Evolutionary conservation across 2,329 filamentous ascomycete species (phyloP).

Genomic region (Microdochium paspali): DNA sequence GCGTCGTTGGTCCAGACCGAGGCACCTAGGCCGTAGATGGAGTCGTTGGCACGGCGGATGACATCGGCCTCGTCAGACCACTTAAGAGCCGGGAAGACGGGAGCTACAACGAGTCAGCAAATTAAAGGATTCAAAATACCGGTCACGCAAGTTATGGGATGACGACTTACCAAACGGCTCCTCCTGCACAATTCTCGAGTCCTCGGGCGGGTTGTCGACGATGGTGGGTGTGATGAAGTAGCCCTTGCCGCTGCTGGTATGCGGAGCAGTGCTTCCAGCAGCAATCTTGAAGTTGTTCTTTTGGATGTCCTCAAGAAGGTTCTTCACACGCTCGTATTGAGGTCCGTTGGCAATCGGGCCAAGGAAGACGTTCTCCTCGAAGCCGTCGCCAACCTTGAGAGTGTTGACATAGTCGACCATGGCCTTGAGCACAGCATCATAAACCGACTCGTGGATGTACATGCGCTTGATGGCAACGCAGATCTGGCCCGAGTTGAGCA

Average conservation of each 20-base stretch:
- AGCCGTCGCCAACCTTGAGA: conserved; percentile 26
- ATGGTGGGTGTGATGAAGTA: conserved; percentile 51
- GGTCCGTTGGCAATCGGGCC: conserved; percentile 41
- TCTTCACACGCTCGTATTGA: conserved; percentile 36
- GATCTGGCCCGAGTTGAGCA: conserved; percentile 46
- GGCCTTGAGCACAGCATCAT: conserved; percentile 44
- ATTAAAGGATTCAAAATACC: neutral
- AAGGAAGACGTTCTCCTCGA: conserved; percentile 18
- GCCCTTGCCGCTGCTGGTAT: conserved; percentile 23
- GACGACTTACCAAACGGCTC: conserved; percentile 33
- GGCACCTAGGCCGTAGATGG: conserved; percentile 45
- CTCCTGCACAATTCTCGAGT: conserved; percentile 44
- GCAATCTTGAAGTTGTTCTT: conserved; percentile 16
- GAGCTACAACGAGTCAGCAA: conserved; percentile 5
- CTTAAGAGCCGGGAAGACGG: conserved; percentile 34
- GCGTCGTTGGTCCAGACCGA: conserved; percentile 45
- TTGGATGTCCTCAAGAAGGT: conserved; percentile 35
- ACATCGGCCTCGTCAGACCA: conserved; percentile 43
- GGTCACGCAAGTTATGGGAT: neutral
- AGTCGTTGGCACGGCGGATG: conserved; percentile 43
- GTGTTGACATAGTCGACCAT: conserved; percentile 40
- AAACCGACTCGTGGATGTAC: conserved; percentile 43
- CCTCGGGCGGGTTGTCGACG: conserved; percentile 48
- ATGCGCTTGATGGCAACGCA: conserved; percentile 51
- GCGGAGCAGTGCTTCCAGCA: conserved; percentile 5